Conservation (phyloP, 805 yeast species). For the Saccharomycodes ludwigii region DNA sequence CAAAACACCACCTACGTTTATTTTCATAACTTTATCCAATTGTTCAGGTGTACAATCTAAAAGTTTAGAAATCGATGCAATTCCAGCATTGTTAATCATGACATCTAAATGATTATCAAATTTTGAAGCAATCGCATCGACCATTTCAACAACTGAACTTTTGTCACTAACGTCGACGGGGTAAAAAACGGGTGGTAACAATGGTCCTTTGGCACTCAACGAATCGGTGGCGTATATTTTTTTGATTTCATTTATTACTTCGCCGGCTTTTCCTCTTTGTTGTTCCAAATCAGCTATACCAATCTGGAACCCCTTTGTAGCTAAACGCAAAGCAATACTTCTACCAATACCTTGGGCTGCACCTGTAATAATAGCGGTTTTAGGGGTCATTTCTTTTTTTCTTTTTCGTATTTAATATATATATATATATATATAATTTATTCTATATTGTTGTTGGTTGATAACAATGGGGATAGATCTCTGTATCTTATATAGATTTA, state of each 20-base stretch:
- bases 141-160: conserved; percentile 16
- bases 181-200: conserved; percentile 14
- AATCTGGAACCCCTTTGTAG: conserved; percentile 48
- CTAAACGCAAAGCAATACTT: conserved; percentile 69
- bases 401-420: neutral
- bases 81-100: conserved; percentile 28
- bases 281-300: conserved; percentile 21
- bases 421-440: conserved; percentile 2
- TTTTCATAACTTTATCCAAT: conserved; percentile 12
- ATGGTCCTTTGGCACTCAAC: conserved; percentile 11
- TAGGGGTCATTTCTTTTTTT: conserved; percentile 1
- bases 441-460: conserved; percentile 5
- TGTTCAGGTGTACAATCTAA: conserved; percentile 20
- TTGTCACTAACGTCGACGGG: conserved; percentile 17
- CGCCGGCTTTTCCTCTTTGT: conserved; percentile 15
- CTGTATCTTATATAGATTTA: no score
- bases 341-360: conserved; percentile 87
- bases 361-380: conserved; percentile 67
- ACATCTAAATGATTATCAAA: conserved; percentile 26
- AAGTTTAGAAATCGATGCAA: conserved; percentile 18
- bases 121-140: conserved; percentile 17
- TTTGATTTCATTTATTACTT: no score
- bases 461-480: no score
- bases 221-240: no score
- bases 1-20: conserved; percentile 24